Evolutionary conservation across 2,329 filamentous ascomycete species (phyloP), one percentile per base, ranked within the genome.

Genomic region (Apiospora aurea): DNA sequence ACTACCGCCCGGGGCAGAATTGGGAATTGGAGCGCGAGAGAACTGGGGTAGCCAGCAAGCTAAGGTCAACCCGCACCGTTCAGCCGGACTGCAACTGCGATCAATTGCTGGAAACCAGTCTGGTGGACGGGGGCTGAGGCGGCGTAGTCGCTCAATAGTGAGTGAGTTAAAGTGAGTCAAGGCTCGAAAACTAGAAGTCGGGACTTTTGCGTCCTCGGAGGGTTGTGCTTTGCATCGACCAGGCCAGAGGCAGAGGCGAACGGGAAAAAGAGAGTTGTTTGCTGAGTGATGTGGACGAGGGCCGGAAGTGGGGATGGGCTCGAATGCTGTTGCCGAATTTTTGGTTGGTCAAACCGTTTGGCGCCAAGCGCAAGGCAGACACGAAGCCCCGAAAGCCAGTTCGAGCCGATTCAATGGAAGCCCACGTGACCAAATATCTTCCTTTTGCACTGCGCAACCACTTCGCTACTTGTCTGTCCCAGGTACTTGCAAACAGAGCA

Each of bases 361-460:
- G 29, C 53, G 57, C 57, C 57, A 64, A 61, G 29, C 53, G 26
- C 53, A 61, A 64, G 57, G 57, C 57, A 64, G 57, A 64, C 57
- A 16, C 18, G 34, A n/a, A 51, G 49, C n/a, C 49, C n/a, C n/a
- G 49, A 26, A 51, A 51, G 46, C 46, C 49, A 51, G 49, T 43
- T 13, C 41, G 26, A 51, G 46, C 46, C 49, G 26, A n/a, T 43
- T 13, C 41, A 26, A 51, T 51, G 21, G 16, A n/a, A 13, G 34
- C 21, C 57, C 57, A 64, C 57, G 57, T 64, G 57, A 64, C 57
- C 57, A 10, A 6, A 14, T 13, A 11, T 29, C 8, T 13, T 11
- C 49, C n/a, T 49, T 49, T 43, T 8, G 41, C 41, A 43, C 8
- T 11, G 41, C 41, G 8, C 46, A n/a, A 8, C 46, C 16, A 46